phyloP scores from a whole-genome alignment of 2,329 filamentous ascomycete species.

The Cladosporium sphaerospermum region DNA sequence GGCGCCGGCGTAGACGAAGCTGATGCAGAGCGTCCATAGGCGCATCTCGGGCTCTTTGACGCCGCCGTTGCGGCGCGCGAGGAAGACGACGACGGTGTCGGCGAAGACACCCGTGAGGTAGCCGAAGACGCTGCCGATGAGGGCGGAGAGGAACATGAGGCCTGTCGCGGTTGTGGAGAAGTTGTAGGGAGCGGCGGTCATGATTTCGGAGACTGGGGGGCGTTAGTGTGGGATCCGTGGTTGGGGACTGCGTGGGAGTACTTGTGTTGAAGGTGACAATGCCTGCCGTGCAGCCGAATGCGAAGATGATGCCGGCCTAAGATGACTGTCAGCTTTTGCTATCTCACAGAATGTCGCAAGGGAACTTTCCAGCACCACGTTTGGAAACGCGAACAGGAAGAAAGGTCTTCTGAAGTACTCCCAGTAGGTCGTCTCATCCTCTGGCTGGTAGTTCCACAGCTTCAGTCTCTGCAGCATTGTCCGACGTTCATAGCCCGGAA shows the following conservation, averaged over 20 bases:
- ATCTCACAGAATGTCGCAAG: neutral
- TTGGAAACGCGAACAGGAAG: conserved; percentile 35
- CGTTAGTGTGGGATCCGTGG: neutral
- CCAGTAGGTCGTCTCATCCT: conserved; percentile 34
- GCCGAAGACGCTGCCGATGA: conserved; percentile 19
- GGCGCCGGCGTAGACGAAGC: conserved; percentile 28
- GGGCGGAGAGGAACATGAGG: conserved; percentile 20
- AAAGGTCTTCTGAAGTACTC: conserved; percentile 38
- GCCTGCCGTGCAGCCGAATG: conserved; percentile 36
- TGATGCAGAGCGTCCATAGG: conserved; percentile 32
- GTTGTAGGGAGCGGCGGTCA: conserved; percentile 33
- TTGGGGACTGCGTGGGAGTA: neutral
- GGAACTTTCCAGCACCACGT: conserved; percentile 28
- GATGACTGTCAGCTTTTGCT: neutral
- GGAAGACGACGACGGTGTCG: conserved; percentile 33
- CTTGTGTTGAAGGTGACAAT: conserved; percentile 36
- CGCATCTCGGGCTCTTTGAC: conserved; percentile 22
- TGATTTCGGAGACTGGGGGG: conserved; percentile 29
- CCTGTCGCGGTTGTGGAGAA: conserved; percentile 31
- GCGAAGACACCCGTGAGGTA: conserved; percentile 36
- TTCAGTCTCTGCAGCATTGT: conserved; percentile 19
- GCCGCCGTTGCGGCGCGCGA: conserved; percentile 19
- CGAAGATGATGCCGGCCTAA: conserved; percentile 34
- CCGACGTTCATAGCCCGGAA: conserved; percentile 17
- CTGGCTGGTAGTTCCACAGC: conserved; percentile 23